Conservation (phyloP, 805 yeast genomes). For the Yamadazyma philogaea region DNA sequence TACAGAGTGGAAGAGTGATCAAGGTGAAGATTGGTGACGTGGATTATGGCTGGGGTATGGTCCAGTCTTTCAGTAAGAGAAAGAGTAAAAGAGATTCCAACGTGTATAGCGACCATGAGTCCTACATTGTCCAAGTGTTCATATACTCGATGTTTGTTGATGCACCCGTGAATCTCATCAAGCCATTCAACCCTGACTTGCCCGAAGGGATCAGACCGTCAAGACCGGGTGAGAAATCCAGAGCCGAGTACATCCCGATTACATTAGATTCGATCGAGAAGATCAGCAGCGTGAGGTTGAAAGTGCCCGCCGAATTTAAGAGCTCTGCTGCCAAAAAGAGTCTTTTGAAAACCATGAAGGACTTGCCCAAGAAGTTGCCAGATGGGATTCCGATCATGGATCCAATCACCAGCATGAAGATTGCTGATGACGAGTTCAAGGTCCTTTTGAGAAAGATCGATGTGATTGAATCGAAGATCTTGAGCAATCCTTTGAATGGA, state of each 20-base stretch:
- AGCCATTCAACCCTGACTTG: slow-evolving; percentile 71
- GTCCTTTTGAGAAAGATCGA: slow-evolving; percentile 72
- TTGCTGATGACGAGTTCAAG: slow-evolving; percentile 75
- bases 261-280: slow-evolving; percentile 72
- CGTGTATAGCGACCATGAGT: slow-evolving; percentile 79
- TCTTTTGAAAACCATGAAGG: slow-evolving; percentile 68
- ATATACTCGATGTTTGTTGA: slow-evolving; percentile 75
- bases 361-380: slow-evolving; percentile 79
- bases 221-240: slow-evolving; percentile 61
- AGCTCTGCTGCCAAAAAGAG: slow-evolving; percentile 54
- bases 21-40: slow-evolving; percentile 57
- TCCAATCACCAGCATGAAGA: slow-evolving; percentile 90
- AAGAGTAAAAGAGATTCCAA: slow-evolving; percentile 55
- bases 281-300: slow-evolving; percentile 77
- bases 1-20: slow-evolving; percentile 86
- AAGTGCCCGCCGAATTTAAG: slow-evolving; percentile 73
- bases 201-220: slow-evolving; percentile 92
- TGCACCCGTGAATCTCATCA: slow-evolving; percentile 78
- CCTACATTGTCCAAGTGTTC: slow-evolving; percentile 83
- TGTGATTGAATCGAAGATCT: slow-evolving; percentile 72
- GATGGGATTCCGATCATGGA: slow-evolving; percentile 91
- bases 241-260: slow-evolving; percentile 79
- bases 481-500: slow-evolving; percentile 63
- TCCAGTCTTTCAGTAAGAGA: slow-evolving; percentile 73
- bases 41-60: slow-evolving; percentile 97